phyloP scores from a whole-genome alignment of 345 rosid species.

The Citrus medica region DNA sequence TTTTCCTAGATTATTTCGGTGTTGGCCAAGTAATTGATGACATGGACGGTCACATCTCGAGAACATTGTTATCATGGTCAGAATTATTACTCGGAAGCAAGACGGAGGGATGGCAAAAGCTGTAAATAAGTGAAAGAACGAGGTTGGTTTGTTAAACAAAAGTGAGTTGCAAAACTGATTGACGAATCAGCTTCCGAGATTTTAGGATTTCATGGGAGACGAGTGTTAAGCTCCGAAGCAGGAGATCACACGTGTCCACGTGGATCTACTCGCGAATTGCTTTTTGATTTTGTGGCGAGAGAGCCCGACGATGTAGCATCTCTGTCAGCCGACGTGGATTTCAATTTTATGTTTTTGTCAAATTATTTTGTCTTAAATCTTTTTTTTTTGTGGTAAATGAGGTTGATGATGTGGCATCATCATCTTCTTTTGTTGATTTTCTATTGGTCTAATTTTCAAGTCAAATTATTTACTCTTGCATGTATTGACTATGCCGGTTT shows the following conservation, averaged over 20 bases:
- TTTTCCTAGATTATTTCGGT: constrained; percentile 20
- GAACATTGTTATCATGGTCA: neutral
- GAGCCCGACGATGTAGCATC: neutral
- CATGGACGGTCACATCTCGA: constrained; percentile 4
- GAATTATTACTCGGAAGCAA: constrained; percentile 15
- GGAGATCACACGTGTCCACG: neutral
- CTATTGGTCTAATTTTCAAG: neutral
- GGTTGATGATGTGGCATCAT: neutral
- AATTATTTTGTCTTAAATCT: neutral
- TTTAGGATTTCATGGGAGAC: neutral
- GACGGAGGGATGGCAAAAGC: constrained; percentile 16
- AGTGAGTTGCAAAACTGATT: neutral
- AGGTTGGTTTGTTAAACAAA: neutral
- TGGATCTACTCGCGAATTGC: neutral
- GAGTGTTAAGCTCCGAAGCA: neutral
- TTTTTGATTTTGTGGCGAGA: neutral
- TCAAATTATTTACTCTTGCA: neutral
- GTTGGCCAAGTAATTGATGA: neutral
- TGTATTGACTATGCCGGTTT: neutral
- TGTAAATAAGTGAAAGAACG: constrained; percentile 11
- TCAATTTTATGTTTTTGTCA: neutral
- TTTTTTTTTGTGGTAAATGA: neutral
- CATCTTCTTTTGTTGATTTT: neutral
- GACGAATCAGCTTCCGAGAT: constrained; percentile 11
- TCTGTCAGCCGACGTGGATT: neutral